Percentiles rank a stretch among this genome's conserved stretches.
These are phyloP conservation scores for Fimicolochytrium jonesii DNA, from an alignment of 192 early-diverging fungal species.

Conservation along the genomic window DNA sequence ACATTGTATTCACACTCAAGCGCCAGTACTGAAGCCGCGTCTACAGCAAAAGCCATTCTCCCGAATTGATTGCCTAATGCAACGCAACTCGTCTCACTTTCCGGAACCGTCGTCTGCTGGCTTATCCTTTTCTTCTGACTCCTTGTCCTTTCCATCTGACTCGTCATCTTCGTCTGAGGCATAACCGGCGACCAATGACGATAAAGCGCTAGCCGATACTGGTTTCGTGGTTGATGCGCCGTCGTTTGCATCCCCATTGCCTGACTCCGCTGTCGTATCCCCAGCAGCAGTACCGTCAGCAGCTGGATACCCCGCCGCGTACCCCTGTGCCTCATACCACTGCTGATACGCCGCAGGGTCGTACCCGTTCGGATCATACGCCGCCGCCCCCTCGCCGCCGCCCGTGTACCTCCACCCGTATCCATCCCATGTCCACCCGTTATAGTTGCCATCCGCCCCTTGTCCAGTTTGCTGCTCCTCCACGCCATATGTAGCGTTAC, in stretches of 20 bases:
- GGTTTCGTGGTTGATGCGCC: background rate
- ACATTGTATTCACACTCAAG: too few relatives aligned
- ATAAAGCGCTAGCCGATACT: background rate
- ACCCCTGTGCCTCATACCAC: constrained; percentile 8
- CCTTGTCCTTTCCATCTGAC: too few relatives aligned
- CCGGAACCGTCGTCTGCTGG: too few relatives aligned
- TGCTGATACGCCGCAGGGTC: background rate
- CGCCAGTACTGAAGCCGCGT: too few relatives aligned
- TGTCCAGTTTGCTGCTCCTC: background rate
- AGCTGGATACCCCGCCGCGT: constrained; percentile 37
- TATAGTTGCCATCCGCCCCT: constrained; percentile 4
- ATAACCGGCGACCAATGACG: constrained; percentile 5
- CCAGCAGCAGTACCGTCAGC: background rate
- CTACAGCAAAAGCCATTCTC: too few relatives aligned
- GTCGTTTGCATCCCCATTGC: background rate
- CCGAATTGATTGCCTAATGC: too few relatives aligned
- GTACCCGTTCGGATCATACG: background rate
- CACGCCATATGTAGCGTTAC: constrained; percentile 6
- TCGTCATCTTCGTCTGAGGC: constrained; percentile 5
- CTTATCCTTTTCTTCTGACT: too few relatives aligned
- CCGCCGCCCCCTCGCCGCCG: background rate
- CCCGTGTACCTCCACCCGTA: constrained; percentile 2
- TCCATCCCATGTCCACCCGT: constrained; percentile 26
- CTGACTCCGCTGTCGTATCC: background rate
- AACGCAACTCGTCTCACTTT: too few relatives aligned